Percentiles rank a stretch among this genome's conserved stretches.
These are phyloP conservation scores for Xylariaceae sp. DNA, from an alignment of 2,329 filamentous ascomycete genomes.

Conservation along the genomic window DNA sequence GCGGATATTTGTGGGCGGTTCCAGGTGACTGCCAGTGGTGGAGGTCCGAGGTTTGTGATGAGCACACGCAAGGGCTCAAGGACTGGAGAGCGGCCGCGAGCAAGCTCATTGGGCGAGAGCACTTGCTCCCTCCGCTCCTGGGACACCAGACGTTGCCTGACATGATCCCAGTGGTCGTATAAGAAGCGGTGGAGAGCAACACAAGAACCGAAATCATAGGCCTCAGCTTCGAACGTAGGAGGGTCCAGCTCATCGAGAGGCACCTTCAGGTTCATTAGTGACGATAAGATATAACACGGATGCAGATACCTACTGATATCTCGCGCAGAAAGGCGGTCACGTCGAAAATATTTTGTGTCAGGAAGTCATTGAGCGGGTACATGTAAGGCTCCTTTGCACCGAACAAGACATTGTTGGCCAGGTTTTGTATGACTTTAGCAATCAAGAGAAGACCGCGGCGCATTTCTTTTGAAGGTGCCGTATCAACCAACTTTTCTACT, in stretches of 20 bases:
- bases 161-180: slow-evolving; percentile 65
- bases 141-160: slow-evolving; percentile 55
- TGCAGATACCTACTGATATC: slow-evolving; percentile 48
- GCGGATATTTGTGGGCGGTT: slow-evolving; percentile 58
- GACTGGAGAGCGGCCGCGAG: slow-evolving; percentile 46
- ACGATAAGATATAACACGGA: background rate
- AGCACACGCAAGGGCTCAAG: slow-evolving; percentile 53
- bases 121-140: slow-evolving; percentile 51
- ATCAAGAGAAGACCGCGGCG: slow-evolving; percentile 60
- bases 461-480: slow-evolving; percentile 59
- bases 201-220: slow-evolving; percentile 64
- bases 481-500: slow-evolving; percentile 55
- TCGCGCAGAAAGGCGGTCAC: slow-evolving; percentile 61
- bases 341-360: slow-evolving; percentile 60
- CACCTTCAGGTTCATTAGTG: slow-evolving; percentile 28
- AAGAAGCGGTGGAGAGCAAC: slow-evolving; percentile 61
- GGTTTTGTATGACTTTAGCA: slow-evolving; percentile 63
- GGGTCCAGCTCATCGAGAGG: slow-evolving; percentile 39
- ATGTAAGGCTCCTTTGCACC: slow-evolving; percentile 67
- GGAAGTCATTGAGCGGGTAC: slow-evolving; percentile 62
- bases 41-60: slow-evolving; percentile 59
- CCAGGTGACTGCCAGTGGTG: slow-evolving; percentile 61
- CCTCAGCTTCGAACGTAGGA: slow-evolving; percentile 34
- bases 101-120: slow-evolving; percentile 45
- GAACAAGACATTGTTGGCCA: slow-evolving; percentile 65